Percentiles rank a stretch among this genome's conserved stretches.
phyloP scores from a whole-genome alignment of 495 filamentous ascomycete species.

The Penicillium turbatum region DNA sequence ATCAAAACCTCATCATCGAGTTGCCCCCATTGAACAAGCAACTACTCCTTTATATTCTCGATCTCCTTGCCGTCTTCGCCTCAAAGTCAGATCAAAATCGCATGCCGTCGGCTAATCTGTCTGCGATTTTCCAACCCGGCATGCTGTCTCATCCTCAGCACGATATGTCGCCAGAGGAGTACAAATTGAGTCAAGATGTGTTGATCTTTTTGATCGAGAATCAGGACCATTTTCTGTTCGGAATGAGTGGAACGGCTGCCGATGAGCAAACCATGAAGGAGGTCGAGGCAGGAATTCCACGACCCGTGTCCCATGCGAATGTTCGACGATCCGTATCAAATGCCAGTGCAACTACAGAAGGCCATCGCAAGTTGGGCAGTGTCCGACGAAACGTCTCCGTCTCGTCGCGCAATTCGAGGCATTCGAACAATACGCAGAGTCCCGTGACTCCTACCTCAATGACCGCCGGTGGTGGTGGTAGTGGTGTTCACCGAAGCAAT shows the following conservation, averaged over 20 bases:
- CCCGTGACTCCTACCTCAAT: slow-evolving; percentile 64
- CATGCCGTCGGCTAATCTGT: slow-evolving; percentile 91
- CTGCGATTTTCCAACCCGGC: slow-evolving; percentile 98
- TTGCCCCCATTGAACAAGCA: slow-evolving; percentile 92
- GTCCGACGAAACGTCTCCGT: slow-evolving; percentile 83
- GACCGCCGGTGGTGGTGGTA: slow-evolving; percentile 47
- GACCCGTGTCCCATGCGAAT: slow-evolving; percentile 48
- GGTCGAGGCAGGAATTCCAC: slow-evolving; percentile 62
- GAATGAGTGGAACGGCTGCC: slow-evolving; percentile 87
- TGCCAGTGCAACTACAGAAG: slow-evolving; percentile 82
- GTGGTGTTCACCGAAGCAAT: slow-evolving; percentile 84
- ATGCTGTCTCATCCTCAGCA: slow-evolving; percentile 91
- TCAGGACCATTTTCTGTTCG: slow-evolving; percentile 84
- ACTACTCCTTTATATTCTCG: slow-evolving; percentile 91
- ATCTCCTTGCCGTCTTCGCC: slow-evolving; percentile 96
- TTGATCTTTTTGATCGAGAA: slow-evolving; percentile 98
- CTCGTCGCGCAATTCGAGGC: slow-evolving; percentile 63
- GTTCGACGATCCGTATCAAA: slow-evolving; percentile 76
- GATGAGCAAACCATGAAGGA: slow-evolving; percentile 85
- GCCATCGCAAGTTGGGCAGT: slow-evolving; percentile 66
- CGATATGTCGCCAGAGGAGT: slow-evolving; percentile 91
- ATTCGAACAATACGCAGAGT: slow-evolving; percentile 64
- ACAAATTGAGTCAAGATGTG: slow-evolving; percentile 92
- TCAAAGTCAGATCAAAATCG: slow-evolving; percentile 95
- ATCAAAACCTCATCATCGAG: slow-evolving; percentile 87